Evolutionary conservation across 2,329 filamentous ascomycete genomes (phyloP).

Genomic region (Mycosphaerella sp.): DNA sequence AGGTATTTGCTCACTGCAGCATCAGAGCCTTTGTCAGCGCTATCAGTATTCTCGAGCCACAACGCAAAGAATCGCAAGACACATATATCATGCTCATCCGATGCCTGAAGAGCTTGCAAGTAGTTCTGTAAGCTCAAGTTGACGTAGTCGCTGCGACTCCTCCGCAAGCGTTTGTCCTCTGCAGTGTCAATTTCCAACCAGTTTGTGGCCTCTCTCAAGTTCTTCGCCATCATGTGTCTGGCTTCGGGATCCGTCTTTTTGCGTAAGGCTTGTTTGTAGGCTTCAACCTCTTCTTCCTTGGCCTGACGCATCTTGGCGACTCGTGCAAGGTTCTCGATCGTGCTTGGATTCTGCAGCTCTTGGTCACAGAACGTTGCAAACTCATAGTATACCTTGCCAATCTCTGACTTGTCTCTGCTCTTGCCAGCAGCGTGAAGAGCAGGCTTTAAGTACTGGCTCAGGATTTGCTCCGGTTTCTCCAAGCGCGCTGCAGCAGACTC

Average conservation of each 20-base stretch:
- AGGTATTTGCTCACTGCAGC: slow-evolving; percentile 66
- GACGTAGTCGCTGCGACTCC: slow-evolving; percentile 75
- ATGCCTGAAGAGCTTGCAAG: slow-evolving; percentile 72
- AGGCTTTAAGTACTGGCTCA: slow-evolving; percentile 75
- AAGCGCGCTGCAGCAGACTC: slow-evolving; percentile 84
- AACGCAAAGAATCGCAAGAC: slow-evolving; percentile 86
- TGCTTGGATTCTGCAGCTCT: slow-evolving; percentile 80
- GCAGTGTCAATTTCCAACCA: slow-evolving; percentile 89
- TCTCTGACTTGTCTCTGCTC: slow-evolving; percentile 60
- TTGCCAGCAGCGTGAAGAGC: slow-evolving; percentile 75
- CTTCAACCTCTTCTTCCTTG: slow-evolving; percentile 72
- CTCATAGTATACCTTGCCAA: slow-evolving; percentile 85
- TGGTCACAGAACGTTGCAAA: slow-evolving; percentile 94
- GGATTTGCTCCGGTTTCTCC: slow-evolving; percentile 85
- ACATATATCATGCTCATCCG: slow-evolving; percentile 83
- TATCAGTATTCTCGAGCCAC: slow-evolving; percentile 84
- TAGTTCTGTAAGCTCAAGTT: slow-evolving; percentile 89
- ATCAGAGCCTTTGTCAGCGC: slow-evolving; percentile 59
- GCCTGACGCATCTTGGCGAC: slow-evolving; percentile 71
- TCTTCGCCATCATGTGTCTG: slow-evolving; percentile 50
- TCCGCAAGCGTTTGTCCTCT: slow-evolving; percentile 72
- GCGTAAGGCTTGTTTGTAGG: slow-evolving; percentile 58
- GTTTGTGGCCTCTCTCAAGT: slow-evolving; percentile 66
- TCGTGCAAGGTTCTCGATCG: slow-evolving; percentile 74
- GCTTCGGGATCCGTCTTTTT: slow-evolving; percentile 38